These are phyloP conservation scores for Tetrahymena malaccensis DNA, from an alignment of 73 alveolate species.

Conservation along the genomic window DNA sequence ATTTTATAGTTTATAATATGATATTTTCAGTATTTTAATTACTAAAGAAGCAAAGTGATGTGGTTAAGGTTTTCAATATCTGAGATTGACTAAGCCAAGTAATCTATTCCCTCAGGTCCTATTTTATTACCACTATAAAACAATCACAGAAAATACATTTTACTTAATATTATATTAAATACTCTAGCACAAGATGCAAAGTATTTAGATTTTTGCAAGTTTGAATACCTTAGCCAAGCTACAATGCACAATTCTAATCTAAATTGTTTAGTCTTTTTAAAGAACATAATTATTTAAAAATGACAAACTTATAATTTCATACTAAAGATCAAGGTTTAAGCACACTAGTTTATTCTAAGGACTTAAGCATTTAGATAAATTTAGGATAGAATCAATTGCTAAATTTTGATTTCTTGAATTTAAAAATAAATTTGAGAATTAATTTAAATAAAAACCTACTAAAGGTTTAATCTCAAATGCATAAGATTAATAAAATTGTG, in stretches of 20 bases:
- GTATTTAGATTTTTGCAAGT: not conserved
- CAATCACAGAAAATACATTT: not conserved
- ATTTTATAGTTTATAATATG: not conserved
- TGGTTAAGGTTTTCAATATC: not conserved
- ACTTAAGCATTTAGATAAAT: not conserved
- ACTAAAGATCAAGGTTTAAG: not conserved
- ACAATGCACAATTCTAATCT: not conserved
- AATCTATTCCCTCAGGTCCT: not conserved
- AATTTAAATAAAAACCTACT: not conserved
- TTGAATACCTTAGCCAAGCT: not conserved
- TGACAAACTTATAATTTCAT: not conserved
- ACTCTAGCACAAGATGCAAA: not conserved
- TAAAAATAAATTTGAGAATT: not conserved
- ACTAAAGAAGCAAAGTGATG: not conserved
- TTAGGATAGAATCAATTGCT: not conserved
- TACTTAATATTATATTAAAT: not conserved
- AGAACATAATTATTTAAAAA: not conserved
- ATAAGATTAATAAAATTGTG: not conserved
- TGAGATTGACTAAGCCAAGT: not conserved
- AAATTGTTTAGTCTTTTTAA: not conserved
- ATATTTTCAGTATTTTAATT: not conserved
- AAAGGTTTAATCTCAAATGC: not conserved
- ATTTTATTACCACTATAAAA: not conserved
- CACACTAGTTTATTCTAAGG: not conserved
- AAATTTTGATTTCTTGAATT: not conserved